phyloP scores from a whole-genome alignment of 352 stramenopile species.

The Pythium monospermum region DNA sequence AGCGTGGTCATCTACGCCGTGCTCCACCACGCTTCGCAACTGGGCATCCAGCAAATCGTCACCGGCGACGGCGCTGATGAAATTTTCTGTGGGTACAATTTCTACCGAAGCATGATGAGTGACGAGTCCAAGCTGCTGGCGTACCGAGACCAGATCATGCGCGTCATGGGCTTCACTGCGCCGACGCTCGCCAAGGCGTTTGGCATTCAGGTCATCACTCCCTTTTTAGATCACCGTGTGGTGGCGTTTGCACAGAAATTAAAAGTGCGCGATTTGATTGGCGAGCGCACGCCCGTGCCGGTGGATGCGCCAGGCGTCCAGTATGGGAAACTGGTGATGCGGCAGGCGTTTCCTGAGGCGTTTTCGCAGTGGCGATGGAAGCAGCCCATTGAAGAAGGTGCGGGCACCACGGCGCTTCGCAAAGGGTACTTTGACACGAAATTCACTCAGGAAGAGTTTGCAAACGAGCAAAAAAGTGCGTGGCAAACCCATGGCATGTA shows the following conservation, averaged over 20 bases:
- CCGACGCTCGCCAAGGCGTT: constrained; percentile 54
- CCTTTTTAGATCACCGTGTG: constrained; percentile 69
- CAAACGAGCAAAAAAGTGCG: constrained; percentile 21
- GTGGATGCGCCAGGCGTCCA: constrained; percentile 33
- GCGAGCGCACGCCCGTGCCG: constrained; percentile 54
- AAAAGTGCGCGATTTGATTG: constrained; percentile 57
- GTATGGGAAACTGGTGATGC: constrained; percentile 79
- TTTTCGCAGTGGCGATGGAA: constrained; percentile 85
- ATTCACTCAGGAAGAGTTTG: constrained; percentile 39
- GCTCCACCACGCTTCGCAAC: constrained; percentile 41
- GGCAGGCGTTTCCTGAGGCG: constrained; percentile 80
- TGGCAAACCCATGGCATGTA: constrained; percentile 43
- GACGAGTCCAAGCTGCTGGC: constrained; percentile 43
- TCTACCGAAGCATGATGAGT: constrained; percentile 76
- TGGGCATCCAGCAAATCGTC: constrained; percentile 58
- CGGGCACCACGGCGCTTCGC: constrained; percentile 62
- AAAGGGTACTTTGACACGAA: constrained; percentile 56
- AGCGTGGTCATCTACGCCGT: constrained; percentile 79
- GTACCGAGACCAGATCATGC: constrained; percentile 73
- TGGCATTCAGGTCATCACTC: constrained; percentile 61
- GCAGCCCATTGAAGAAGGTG: constrained; percentile 84
- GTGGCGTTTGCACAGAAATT: constrained; percentile 63
- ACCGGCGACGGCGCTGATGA: constrained; percentile 86
- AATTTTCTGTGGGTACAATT: constrained; percentile 85
- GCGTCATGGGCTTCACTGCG: constrained; percentile 82